Evolutionary conservation across 805 yeast genomes (phyloP), one percentile per base, ranked within the genome.

Genomic region (Scheffersomyces amazonensis): DNA sequence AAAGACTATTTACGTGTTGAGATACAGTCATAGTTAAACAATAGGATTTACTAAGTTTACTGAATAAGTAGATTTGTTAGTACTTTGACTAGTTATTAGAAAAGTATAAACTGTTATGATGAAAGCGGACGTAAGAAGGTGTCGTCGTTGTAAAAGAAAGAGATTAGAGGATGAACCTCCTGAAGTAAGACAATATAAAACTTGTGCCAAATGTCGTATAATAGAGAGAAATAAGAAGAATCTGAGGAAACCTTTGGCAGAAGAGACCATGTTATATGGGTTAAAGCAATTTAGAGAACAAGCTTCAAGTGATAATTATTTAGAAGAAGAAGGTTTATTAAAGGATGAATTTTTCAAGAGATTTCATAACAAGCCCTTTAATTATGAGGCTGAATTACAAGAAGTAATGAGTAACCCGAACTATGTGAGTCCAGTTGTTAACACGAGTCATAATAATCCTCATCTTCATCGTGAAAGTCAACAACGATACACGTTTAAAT

Each of bases 81-180:
- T n/a, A n/a, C n/a, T n/a, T n/a, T n/a, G n/a, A n/a, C n/a, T n/a
- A n/a, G n/a, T n/a, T n/a, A n/a, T n/a, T n/a, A n/a, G n/a, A n/a
- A n/a, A n/a, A n/a, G n/a, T n/a, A n/a, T n/a, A n/a, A n/a, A n/a
- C n/a, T n/a, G n/a, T 8, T 10, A 42, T 38, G 42, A 38, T 36
- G 40, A 32, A 34, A 19, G 31, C 36, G 20, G 62, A 56, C 27
- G 52, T 54, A 12, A 59, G 64, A 56, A 54, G 65, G 45, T 76
- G 81, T 50, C 78, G 81, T 52, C 73, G 81, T 49, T 76, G 81
- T 59, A 76, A 76, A 50, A 58, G 79, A 36, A 71, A 73, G 66
- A 66, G 81, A 58, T 66, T 73, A 46, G 73, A 69, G 42, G 75
- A 75, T 43, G 81, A 76, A 54, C 76, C 76, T 17, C 74, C 77